A percentile compares a stretch with the other conserved stretches of the same genome.
Conservation (phyloP, 768 basidiomycete genomes). For the Suillus bovinus region DNA sequence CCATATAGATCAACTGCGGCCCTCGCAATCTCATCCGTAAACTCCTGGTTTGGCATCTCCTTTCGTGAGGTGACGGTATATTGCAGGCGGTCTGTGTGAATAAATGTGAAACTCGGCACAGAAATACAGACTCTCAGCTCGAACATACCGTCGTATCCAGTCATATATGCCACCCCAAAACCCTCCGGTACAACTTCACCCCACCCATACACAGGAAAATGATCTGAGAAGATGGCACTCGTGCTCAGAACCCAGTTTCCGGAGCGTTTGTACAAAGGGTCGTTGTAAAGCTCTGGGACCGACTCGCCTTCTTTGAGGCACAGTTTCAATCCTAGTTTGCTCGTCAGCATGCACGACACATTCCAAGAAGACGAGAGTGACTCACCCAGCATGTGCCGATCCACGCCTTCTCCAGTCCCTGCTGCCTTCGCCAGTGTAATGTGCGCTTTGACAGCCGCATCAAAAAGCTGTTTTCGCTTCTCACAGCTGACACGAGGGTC, state of each 20-base stretch:
- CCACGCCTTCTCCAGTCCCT: slow-evolving; percentile 72
- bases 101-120: background rate
- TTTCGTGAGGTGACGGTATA: slow-evolving; percentile 87
- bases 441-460: slow-evolving; percentile 64
- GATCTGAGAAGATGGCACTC: slow-evolving; percentile 83
- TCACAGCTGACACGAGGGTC: slow-evolving; percentile 37
- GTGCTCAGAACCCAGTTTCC: slow-evolving; percentile 90
- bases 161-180: slow-evolving; percentile 94
- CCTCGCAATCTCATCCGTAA: slow-evolving; percentile 65
- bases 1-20: slow-evolving; percentile 70
- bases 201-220: slow-evolving; percentile 89
- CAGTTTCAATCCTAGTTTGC: slow-evolving; percentile 64
- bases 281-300: slow-evolving; percentile 69
- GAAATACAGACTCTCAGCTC: slow-evolving; percentile 11
- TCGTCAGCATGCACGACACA: background rate
- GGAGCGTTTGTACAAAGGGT: slow-evolving; percentile 71
- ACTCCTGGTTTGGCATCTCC: slow-evolving; percentile 78
- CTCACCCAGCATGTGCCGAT: slow-evolving; percentile 85
- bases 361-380: background rate
- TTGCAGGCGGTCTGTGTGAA: slow-evolving; percentile 64
- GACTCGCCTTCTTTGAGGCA: slow-evolving; percentile 60
- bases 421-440: slow-evolving; percentile 63
- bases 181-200: slow-evolving; percentile 94
- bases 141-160: slow-evolving; percentile 73
- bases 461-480: slow-evolving; percentile 54